phyloP scores from a whole-genome alignment of 1,284 basidiomycete species.

The Microbotryum saponariae region DNA sequence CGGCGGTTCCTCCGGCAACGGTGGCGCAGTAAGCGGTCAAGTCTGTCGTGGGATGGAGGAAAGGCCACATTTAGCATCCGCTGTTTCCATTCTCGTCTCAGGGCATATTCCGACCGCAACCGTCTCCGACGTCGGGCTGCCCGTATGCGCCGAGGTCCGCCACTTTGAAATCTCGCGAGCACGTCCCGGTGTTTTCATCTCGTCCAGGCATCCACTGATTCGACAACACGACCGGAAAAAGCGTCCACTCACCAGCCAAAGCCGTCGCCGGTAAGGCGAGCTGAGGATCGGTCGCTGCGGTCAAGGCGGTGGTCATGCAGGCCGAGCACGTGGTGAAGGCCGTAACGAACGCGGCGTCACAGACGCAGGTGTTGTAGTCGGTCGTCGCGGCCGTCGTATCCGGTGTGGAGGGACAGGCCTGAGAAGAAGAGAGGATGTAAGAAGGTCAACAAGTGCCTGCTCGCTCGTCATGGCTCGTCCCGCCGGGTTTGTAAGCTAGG shows the following conservation, averaged over 20 bases:
- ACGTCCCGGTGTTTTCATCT: too few relatives aligned
- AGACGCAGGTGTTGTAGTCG: slow-evolving; percentile 1
- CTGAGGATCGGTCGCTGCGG: slow-evolving; percentile 1
- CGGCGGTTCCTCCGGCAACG: background rate
- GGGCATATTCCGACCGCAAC: background rate
- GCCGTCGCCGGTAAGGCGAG: background rate
- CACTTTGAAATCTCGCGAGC: too few relatives aligned
- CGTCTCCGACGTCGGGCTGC: background rate
- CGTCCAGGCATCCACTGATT: background rate
- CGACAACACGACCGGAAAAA: background rate
- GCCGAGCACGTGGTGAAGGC: slow-evolving; percentile 7
- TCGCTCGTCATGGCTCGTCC: too few relatives aligned
- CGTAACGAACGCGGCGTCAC: background rate
- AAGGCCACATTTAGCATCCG: too few relatives aligned
- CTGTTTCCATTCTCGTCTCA: too few relatives aligned
- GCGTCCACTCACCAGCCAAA: background rate
- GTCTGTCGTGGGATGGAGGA: background rate
- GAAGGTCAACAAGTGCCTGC: too few relatives aligned
- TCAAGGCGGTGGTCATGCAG: slow-evolving; percentile 8
- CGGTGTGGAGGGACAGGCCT: background rate
- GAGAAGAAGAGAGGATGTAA: too few relatives aligned
- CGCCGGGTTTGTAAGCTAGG: too few relatives aligned
- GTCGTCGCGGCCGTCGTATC: background rate
- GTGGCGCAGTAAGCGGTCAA: background rate
- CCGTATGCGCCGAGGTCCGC: too few relatives aligned